Conservation (phyloP, 257 asterid species). For the Fraxinus pennsylvanica region DNA sequence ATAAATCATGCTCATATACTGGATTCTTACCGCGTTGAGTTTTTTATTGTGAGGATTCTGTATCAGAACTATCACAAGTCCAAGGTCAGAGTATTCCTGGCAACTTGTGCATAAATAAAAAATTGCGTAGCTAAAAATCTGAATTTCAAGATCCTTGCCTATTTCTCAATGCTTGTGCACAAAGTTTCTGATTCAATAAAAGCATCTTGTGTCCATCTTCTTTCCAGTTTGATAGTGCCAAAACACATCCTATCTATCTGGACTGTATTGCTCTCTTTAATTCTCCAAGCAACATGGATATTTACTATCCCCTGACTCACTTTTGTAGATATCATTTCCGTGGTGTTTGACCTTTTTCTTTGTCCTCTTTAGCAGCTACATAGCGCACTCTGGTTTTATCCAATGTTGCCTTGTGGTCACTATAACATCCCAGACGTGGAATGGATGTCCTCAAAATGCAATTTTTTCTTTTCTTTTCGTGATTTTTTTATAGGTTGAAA, state of each 20-base stretch:
- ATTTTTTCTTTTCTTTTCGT: constrained; percentile 10
- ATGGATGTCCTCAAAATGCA: background rate
- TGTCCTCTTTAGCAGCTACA: background rate
- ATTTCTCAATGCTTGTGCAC: background rate
- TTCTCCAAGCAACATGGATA: background rate
- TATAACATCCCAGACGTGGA: background rate
- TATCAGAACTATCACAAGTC: background rate
- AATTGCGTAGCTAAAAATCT: too few species aligned
- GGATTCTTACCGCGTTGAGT: background rate
- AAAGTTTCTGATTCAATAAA: background rate
- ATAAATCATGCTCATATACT: background rate
- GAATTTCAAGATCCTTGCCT: background rate
- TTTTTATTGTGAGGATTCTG: background rate
- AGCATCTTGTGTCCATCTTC: background rate
- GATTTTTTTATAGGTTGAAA: constrained; percentile 53
- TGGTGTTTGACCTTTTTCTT: background rate
- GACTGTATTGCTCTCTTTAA: background rate
- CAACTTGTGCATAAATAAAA: too few species aligned
- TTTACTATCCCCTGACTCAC: background rate
- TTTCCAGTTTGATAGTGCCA: background rate
- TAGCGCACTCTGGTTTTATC: background rate
- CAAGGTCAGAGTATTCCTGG: background rate
- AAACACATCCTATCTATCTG: too few species aligned
- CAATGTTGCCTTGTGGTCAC: background rate
- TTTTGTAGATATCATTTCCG: background rate